Percentiles rank a stretch among this genome's conserved stretches.
Evolutionary conservation across 805 yeast genomes (phyloP).

Genomic region (Ogataea nitratoaversa): DNA sequence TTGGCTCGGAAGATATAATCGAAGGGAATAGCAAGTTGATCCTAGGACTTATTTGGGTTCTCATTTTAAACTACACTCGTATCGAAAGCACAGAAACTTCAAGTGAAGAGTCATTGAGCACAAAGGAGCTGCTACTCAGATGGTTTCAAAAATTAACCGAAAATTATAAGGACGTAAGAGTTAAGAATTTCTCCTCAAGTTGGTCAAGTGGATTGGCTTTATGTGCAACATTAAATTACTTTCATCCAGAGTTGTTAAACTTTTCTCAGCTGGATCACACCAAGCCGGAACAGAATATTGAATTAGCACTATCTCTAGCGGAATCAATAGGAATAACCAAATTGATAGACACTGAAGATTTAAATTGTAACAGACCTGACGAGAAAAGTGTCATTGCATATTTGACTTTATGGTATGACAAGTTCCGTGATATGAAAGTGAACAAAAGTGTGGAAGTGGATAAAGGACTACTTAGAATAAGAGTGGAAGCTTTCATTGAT

Average conservation of each 20-base stretch:
- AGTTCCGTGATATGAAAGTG: conserved; percentile 23
- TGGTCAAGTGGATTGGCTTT: conserved; percentile 53
- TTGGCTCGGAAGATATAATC: conserved; percentile 46
- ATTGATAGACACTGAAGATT: conserved; percentile 52
- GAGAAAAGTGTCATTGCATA: conserved; percentile 58
- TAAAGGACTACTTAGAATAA: conserved; percentile 8
- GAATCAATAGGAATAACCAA: conserved; percentile 45
- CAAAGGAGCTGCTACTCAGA: conserved; percentile 38
- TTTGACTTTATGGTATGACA: conserved; percentile 55
- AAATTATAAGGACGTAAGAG: conserved; percentile 31
- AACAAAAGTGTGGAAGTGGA: conserved; percentile 4
- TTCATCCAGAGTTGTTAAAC: conserved; percentile 38
- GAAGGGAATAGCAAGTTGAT: conserved; percentile 45
- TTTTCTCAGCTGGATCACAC: conserved; percentile 26
- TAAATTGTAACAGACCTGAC: conserved; percentile 47
- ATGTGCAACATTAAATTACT: conserved; percentile 40
- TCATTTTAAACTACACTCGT: conserved; percentile 38
- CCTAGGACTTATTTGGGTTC: conserved; percentile 46
- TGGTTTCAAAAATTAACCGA: conserved; percentile 52
- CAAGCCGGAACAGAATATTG: conserved; percentile 30
- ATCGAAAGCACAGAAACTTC: conserved; percentile 8
- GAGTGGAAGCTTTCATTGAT: conserved; percentile 26
- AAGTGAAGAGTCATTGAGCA: conserved; percentile 12
- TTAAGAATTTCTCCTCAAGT: conserved; percentile 48
- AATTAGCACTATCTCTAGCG: conserved; percentile 39